Conservation (phyloP, 768 basidiomycete genomes). For the Leucogyrophana mollusca region DNA sequence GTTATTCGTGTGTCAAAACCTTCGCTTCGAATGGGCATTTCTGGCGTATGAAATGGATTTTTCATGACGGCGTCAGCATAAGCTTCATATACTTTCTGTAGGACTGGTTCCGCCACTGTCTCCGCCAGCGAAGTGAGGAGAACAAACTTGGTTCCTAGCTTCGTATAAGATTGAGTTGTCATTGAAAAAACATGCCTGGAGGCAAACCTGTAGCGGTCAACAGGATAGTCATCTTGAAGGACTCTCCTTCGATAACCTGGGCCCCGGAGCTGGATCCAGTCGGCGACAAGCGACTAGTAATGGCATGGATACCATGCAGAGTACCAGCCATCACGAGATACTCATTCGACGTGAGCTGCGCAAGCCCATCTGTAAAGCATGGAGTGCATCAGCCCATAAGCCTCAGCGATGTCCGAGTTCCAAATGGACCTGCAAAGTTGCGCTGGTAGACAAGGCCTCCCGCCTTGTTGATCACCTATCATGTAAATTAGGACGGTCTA, state of each 20-base stretch:
- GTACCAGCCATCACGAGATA: constrained; percentile 96
- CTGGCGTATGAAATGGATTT: constrained; percentile 98
- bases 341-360: constrained; percentile 89
- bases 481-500: constrained; percentile 3
- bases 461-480: constrained; percentile 95
- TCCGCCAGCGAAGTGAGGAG: constrained; percentile 82
- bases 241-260: constrained; percentile 94
- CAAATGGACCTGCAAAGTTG: constrained; percentile 75
- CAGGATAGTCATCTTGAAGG: constrained; percentile 90
- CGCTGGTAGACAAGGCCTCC: constrained; percentile 95
- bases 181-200: not conserved
- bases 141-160: constrained; percentile 98
- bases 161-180: not conserved
- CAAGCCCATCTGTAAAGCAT: constrained; percentile 73
- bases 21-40: constrained; percentile 96
- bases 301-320: constrained; percentile 97
- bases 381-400: not conserved
- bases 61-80: constrained; percentile 98
- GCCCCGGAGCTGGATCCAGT: constrained; percentile 80
- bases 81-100: constrained; percentile 88
- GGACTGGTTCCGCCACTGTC: constrained; percentile 60
- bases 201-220: constrained; percentile 83
- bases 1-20: constrained; percentile 78
- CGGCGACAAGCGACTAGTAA: constrained; percentile 89
- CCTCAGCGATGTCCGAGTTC: not conserved